Evolutionary conservation across 257 asterid species (phyloP).

Genomic region (Gynochthodes officinalis): DNA sequence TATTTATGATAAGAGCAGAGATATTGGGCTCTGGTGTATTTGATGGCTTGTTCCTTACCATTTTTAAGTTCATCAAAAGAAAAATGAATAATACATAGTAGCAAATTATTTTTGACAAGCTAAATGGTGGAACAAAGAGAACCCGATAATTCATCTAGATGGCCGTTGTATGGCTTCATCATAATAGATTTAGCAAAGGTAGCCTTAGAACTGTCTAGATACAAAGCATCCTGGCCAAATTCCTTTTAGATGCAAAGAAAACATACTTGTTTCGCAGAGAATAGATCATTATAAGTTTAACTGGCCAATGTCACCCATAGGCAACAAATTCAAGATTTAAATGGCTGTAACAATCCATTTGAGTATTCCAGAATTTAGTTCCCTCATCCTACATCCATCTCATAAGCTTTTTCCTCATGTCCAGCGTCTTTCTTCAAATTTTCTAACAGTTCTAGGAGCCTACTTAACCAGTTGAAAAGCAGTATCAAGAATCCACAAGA

Average conservation of each 20-base stretch:
- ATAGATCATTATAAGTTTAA: not conserved
- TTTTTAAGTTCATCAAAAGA: not conserved
- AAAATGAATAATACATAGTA: not conserved
- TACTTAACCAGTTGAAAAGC: not conserved
- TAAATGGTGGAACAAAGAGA: not conserved
- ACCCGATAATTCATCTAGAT: not conserved
- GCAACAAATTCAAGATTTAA: not conserved
- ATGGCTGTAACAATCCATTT: not conserved
- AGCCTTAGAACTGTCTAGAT: not conserved
- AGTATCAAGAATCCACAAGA: slow-evolving; percentile 3
- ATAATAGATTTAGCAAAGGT: not conserved
- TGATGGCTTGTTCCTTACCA: not conserved
- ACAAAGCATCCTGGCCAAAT: not conserved
- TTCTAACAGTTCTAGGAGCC: not conserved
- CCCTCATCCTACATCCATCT: not conserved
- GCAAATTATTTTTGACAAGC: not conserved
- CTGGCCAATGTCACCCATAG: not conserved
- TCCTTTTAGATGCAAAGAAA: not conserved
- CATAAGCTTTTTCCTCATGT: not conserved
- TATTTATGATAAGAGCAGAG: not conserved
- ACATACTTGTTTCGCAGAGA: not conserved
- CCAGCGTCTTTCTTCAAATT: not conserved
- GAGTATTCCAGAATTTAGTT: not conserved
- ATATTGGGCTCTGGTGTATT: not conserved
- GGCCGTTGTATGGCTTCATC: not conserved